These are phyloP conservation scores for Ogataea chonburiensis DNA, from an alignment of 805 yeast genomes.

Conservation along the genomic window DNA sequence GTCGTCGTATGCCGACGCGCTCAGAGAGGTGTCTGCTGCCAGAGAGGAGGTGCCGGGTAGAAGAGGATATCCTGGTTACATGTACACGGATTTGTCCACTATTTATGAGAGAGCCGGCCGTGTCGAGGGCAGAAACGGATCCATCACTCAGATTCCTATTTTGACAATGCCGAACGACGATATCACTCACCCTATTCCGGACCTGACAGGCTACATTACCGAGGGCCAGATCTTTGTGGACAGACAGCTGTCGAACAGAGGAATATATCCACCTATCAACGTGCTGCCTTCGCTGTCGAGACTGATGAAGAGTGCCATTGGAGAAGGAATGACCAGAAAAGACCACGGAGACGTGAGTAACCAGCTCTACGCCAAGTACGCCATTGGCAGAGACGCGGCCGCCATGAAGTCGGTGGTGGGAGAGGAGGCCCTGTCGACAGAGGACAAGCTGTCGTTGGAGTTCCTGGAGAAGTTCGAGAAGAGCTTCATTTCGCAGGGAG, in stretches of 20 bases:
- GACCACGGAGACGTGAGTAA: conserved; percentile 99
- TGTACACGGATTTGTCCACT: conserved; percentile 99
- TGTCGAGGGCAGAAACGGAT: conserved; percentile 99
- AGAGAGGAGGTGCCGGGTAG: conserved; percentile 99
- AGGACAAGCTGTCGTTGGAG: conserved; percentile 95
- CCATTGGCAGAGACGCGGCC: conserved; percentile 99
- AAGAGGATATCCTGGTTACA: conserved; percentile 99
- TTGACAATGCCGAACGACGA: conserved; percentile 99
- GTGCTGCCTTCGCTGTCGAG: conserved; percentile 97
- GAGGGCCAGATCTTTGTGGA: conserved; percentile 98
- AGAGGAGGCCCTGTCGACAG: conserved; percentile 97
- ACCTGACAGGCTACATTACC: conserved; percentile 98
- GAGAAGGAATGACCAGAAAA: conserved; percentile 99
- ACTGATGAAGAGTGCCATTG: conserved; percentile 98
- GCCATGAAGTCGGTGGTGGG: conserved; percentile 99
- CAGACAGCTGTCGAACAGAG: conserved; percentile 93
- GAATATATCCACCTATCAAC: conserved; percentile 98
- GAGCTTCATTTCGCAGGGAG: conserved; percentile 93
- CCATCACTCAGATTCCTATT: conserved; percentile 98
- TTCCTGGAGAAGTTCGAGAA: conserved; percentile 97
- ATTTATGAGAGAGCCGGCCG: conserved; percentile 99
- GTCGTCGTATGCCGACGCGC: conserved; percentile 99
- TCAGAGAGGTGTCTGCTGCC: conserved; percentile 99
- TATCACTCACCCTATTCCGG: conserved; percentile 99
- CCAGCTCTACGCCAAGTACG: conserved; percentile 98